These are phyloP conservation scores for Claviceps cyperi DNA, from an alignment of 2,329 filamentous ascomycete species.

Conservation along the genomic window DNA sequence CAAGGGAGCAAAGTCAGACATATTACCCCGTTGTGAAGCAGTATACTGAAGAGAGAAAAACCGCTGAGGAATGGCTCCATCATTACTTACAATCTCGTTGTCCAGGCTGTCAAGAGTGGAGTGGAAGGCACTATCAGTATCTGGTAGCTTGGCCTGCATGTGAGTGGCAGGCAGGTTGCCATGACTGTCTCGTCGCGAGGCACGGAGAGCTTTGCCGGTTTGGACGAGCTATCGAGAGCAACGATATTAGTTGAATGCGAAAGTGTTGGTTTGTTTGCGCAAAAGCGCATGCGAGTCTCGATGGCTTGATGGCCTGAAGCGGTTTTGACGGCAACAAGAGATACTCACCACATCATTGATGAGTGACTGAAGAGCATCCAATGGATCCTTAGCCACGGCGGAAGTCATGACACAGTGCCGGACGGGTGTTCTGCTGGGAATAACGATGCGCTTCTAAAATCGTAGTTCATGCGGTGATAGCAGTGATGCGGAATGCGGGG, in stretches of 20 bases:
- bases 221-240: slow-evolving; percentile 35
- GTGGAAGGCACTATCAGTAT: slow-evolving; percentile 35
- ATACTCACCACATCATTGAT: slow-evolving; percentile 40
- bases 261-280: neutral
- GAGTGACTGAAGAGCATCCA: slow-evolving; percentile 36
- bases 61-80: neutral
- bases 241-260: neutral
- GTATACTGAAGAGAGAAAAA: neutral
- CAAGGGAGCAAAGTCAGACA: neutral
- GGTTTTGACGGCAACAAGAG: neutral
- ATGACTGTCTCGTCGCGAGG: slow-evolving; percentile 30
- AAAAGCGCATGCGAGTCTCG: neutral
- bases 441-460: neutral
- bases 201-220: slow-evolving; percentile 41
- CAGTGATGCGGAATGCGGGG: too few species aligned
- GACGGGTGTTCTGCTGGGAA: neutral
- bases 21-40: too few species aligned
- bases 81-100: slow-evolving; percentile 35
- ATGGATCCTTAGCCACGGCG: slow-evolving; percentile 21
- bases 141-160: slow-evolving; percentile 28
- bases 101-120: slow-evolving; percentile 41
- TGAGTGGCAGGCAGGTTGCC: slow-evolving; percentile 21
- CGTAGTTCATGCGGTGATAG: neutral
- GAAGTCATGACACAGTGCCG: slow-evolving; percentile 9
- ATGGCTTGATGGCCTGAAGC: neutral